phyloP scores from a whole-genome alignment of 345 rosid genomes.

The Erucastrum elatum region DNA sequence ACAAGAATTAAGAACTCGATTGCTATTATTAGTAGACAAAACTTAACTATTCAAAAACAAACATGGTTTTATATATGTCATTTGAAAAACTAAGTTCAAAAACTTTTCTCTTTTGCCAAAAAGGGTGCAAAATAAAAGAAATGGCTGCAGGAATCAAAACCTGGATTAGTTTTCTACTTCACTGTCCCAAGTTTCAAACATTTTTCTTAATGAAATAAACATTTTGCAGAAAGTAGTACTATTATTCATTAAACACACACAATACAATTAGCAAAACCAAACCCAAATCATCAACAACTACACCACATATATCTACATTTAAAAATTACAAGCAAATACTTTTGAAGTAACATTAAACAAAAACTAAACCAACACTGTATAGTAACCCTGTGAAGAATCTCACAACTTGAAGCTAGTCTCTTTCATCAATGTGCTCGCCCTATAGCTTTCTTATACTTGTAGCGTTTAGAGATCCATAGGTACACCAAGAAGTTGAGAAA shows the following conservation, averaged over 20 bases:
- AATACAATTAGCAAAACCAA: background rate
- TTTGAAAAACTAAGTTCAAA: too few species aligned
- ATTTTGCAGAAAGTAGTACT: background rate
- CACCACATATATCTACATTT: constrained; percentile 16
- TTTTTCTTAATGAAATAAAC: background rate
- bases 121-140: too few species aligned
- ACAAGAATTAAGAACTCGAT: too few species aligned
- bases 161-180: background rate
- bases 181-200: background rate
- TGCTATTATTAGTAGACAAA: too few species aligned
- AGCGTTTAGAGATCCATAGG: constrained; percentile 69
- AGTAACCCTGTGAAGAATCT: background rate
- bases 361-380: constrained; percentile 7
- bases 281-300: constrained; percentile 1
- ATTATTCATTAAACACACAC: constrained; percentile 2
- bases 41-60: too few species aligned
- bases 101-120: too few species aligned
- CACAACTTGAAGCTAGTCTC: background rate
- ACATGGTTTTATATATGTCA: too few species aligned
- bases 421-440: constrained; percentile 41
- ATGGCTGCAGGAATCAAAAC: too few species aligned
- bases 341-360: background rate
- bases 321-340: constrained; percentile 4
- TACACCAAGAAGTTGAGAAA: constrained; percentile 70
- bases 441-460: constrained; percentile 70